These are phyloP conservation scores for Pythium aristosporum DNA, from an alignment of 352 stramenopile species.

Conservation along the genomic window DNA sequence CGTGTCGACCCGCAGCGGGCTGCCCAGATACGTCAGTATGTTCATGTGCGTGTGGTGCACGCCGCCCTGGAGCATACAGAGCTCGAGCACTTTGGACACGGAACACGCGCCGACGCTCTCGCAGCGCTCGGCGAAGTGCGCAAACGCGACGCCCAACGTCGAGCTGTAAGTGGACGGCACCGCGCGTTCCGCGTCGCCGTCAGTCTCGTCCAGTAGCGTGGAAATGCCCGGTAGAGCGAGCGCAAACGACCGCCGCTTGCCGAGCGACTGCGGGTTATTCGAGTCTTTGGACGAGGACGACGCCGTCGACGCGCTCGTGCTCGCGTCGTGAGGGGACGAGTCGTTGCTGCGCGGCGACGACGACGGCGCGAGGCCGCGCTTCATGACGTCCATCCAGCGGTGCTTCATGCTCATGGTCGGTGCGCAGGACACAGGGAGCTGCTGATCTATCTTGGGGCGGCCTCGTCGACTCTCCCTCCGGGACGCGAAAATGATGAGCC, in stretches of 20 bases:
- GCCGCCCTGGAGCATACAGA: slow-evolving; percentile 74
- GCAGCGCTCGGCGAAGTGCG: slow-evolving; percentile 56
- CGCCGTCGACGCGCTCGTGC: not conserved
- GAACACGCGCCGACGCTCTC: slow-evolving; percentile 54
- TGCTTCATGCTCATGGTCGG: slow-evolving; percentile 45
- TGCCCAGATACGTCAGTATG: slow-evolving; percentile 68
- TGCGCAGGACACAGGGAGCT: not conserved
- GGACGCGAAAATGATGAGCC: not conserved
- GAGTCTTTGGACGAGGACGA: slow-evolving; percentile 1
- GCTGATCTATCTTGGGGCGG: not conserved
- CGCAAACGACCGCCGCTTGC: slow-evolving; percentile 20
- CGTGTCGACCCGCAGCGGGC: slow-evolving; percentile 50
- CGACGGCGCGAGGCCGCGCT: slow-evolving; percentile 46
- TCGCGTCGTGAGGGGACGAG: slow-evolving; percentile 7
- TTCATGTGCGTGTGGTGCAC: slow-evolving; percentile 86
- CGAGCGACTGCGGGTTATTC: slow-evolving; percentile 10
- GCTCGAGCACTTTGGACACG: slow-evolving; percentile 65
- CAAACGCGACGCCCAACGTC: slow-evolving; percentile 30
- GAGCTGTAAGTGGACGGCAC: too few species aligned
- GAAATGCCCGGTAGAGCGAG: slow-evolving; percentile 18
- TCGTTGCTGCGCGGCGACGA: slow-evolving; percentile 34
- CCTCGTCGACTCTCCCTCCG: not conserved
- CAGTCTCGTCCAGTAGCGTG: not conserved
- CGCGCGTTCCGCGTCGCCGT: not conserved
- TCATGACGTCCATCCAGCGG: slow-evolving; percentile 72